A percentile compares a stretch with the other conserved stretches of the same genome.
These are phyloP conservation scores for Mycena albidolilacea DNA, from an alignment of 768 basidiomycete species.

Conservation along the genomic window DNA sequence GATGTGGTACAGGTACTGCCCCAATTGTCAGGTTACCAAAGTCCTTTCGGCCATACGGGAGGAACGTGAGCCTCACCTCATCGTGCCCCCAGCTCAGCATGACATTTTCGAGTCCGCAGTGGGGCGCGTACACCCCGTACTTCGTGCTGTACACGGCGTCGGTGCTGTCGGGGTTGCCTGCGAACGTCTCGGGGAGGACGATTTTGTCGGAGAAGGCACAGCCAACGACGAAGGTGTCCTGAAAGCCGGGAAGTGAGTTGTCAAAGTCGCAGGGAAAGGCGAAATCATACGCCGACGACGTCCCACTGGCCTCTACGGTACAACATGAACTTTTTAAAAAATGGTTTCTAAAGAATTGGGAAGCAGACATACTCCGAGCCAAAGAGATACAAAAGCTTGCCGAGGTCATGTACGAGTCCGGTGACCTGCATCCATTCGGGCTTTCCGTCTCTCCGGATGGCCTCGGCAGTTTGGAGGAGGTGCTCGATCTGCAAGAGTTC, in stretches of 20 bases:
- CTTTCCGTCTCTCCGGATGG: slow-evolving; percentile 87
- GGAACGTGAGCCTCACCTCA: slow-evolving; percentile 63
- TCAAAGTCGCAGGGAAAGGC: not conserved
- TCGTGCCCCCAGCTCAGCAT: slow-evolving; percentile 63
- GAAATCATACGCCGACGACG: slow-evolving; percentile 80
- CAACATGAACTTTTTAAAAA: too few relatives aligned
- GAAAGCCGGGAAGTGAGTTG: not conserved
- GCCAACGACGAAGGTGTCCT: slow-evolving; percentile 85
- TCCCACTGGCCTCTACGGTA: slow-evolving; percentile 84
- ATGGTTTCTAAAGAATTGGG: not conserved
- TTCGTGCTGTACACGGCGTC: slow-evolving; percentile 72
- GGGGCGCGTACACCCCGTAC: slow-evolving; percentile 81
- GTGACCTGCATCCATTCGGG: slow-evolving; percentile 92
- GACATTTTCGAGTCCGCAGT: slow-evolving; percentile 89
- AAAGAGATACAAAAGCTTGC: slow-evolving; percentile 89
- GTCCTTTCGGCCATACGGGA: slow-evolving; percentile 69
- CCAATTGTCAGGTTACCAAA: too few relatives aligned
- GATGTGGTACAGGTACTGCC: slow-evolving; percentile 67
- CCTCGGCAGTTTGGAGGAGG: slow-evolving; percentile 92
- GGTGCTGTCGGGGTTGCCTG: slow-evolving; percentile 65
- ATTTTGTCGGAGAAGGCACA: slow-evolving; percentile 89
- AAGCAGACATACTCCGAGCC: slow-evolving; percentile 65
- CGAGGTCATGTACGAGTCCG: slow-evolving; percentile 76
- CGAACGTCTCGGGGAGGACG: slow-evolving; percentile 76
- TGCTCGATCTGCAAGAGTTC: slow-evolving; percentile 90